Evolutionary conservation across 768 basidiomycete genomes (phyloP), one percentile per base, ranked within the genome.

Genomic region (Amanita rubescens): DNA sequence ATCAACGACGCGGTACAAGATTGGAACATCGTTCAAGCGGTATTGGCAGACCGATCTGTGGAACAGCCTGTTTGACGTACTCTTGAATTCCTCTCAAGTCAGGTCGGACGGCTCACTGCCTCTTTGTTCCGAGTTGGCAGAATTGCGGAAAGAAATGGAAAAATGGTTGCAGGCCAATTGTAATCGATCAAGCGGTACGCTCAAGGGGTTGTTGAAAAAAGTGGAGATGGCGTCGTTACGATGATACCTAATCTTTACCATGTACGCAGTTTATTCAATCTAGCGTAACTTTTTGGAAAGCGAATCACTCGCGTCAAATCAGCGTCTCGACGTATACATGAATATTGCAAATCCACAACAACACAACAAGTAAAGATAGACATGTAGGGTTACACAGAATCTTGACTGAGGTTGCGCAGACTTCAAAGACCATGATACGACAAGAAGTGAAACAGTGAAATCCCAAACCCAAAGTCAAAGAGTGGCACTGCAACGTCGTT

Each of bases 1-100:
- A 9, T 65, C 67, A 2, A 67, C 66, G 42, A 63, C 65, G 38
- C 70, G 76, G 54, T 79, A 84, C 71, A 86, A 80, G 73, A 79
- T 93, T 49, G 73, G 80, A 14, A 82, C 84, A 25, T 80, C 87
- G n/a, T 77, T 94, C 62, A 93, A 93, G 65, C 77, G 96, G 55
- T 99, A 99, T 67, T 97, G 96, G 92, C 94, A 98, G 68, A 79
- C 75, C 42, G 87, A 90, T 20, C 68, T 95, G 20, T 95, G 96
- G 92, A 85, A 72, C 32, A 69, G 78, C 50, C 62, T 96, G 41
- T 97, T 99, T 65, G 87, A 94, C 60, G 58, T 87, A 25, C 70
- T 97, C 52, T 81, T 99, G 54, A 98, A 98, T 67, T 87, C 96
- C 1, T 69, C 74, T 34, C 59, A 73, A n/a, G 77, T 81, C 15